These are phyloP conservation scores for Botrytis porri DNA, from an alignment of 2,329 filamentous ascomycete genomes.

Conservation along the genomic window DNA sequence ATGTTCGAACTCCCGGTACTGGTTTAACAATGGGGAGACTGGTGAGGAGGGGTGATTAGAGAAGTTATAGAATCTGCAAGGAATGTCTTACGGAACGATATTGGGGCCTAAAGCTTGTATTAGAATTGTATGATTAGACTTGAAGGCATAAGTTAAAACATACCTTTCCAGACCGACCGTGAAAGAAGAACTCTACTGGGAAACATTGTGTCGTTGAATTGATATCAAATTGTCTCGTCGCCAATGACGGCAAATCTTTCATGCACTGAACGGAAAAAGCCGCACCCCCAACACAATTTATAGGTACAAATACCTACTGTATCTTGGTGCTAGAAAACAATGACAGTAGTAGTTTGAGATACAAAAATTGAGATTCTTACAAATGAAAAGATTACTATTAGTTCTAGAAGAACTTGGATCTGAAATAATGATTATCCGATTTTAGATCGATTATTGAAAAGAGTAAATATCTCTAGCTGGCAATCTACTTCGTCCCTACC, in stretches of 20 bases:
- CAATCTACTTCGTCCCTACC: not conserved
- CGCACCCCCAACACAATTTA: not conserved
- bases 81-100: slow-evolving; percentile 61
- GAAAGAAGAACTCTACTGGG: slow-evolving; percentile 55
- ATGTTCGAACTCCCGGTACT: slow-evolving; percentile 51
- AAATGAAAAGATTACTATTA: not conserved
- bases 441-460: not conserved
- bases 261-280: not conserved
- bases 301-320: not conserved
- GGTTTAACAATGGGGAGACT: slow-evolving; percentile 52
- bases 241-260: not conserved
- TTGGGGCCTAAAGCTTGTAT: slow-evolving; percentile 56
- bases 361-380: fast-evolving
- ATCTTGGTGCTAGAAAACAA: not conserved
- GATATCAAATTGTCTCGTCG: slow-evolving; percentile 4
- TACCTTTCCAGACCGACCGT: slow-evolving; percentile 75
- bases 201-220: slow-evolving; percentile 47
- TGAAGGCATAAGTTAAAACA: slow-evolving; percentile 16
- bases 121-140: slow-evolving; percentile 5
- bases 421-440: not conserved
- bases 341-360: not conserved
- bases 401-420: fast-evolving
- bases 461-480: not conserved
- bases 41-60: slow-evolving; percentile 39
- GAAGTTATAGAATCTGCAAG: slow-evolving; percentile 22